Evolutionary conservation across 2,329 filamentous ascomycete species (phyloP).

Genomic region (Elsinoe ampelina): DNA sequence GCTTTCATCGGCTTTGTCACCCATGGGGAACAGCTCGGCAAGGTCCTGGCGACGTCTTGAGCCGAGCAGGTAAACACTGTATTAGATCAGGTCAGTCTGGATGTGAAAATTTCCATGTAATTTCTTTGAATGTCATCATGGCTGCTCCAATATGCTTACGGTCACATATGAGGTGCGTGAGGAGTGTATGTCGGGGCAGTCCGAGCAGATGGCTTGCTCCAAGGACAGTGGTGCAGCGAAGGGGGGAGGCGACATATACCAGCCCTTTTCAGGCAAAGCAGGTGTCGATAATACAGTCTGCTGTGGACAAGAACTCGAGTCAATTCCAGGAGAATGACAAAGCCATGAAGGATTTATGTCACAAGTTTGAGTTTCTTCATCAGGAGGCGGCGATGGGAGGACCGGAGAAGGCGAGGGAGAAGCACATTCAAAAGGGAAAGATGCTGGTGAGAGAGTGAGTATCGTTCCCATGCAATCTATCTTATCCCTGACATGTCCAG

Average conservation of each 20-base stretch:
- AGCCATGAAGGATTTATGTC: conserved; percentile 66
- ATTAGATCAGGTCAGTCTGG: neutral
- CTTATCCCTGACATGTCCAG: conserved; percentile 13
- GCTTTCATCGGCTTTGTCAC: neutral
- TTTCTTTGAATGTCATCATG: neutral
- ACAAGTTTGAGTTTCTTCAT: conserved; percentile 60
- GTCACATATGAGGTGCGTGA: conserved; percentile 8
- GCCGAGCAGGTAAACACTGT: conserved; percentile 11
- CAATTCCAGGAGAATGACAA: conserved; percentile 73
- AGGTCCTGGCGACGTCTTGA: conserved; percentile 7
- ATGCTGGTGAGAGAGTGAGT: conserved; percentile 75
- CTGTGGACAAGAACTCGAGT: conserved; percentile 65
- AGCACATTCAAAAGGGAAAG: conserved; percentile 80
- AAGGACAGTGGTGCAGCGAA: neutral
- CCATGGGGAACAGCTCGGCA: neutral
- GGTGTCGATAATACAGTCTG: conserved; percentile 68
- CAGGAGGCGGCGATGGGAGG: conserved; percentile 56
- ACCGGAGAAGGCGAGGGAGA: conserved; percentile 69
- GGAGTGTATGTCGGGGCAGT: conserved; percentile 4
- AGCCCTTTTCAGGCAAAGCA: conserved; percentile 72
- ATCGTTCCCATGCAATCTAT: neutral
- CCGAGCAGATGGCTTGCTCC: neutral
- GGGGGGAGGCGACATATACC: conserved; percentile 57
- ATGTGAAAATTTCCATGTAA: neutral
- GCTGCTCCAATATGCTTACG: conserved; percentile 6